Percentiles rank a stretch among this genome's conserved stretches.
These are phyloP conservation scores for Xylaria digitata DNA, from an alignment of 2,329 filamentous ascomycete species.

Conservation along the genomic window DNA sequence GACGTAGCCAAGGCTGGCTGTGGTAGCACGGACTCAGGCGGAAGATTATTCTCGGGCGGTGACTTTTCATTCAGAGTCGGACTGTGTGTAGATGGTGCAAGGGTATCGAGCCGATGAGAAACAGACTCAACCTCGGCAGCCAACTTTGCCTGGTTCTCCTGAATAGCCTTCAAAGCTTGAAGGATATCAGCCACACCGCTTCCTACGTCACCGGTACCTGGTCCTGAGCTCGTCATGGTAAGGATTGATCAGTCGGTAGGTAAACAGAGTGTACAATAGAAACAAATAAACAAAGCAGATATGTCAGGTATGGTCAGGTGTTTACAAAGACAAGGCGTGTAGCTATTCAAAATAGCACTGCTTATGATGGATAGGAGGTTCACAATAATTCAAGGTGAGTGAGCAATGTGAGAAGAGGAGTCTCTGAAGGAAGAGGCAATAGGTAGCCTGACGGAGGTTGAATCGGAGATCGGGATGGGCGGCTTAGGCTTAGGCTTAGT, in stretches of 20 bases:
- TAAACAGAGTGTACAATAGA: conserved; percentile 19
- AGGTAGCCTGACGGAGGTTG: conserved; percentile 21
- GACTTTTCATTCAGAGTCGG: conserved; percentile 38
- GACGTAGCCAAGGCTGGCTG: conserved; percentile 41
- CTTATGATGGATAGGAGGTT: conserved; percentile 9
- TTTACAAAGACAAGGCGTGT: conserved; percentile 7
- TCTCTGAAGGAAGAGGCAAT: conserved; percentile 2
- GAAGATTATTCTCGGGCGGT: conserved; percentile 32
- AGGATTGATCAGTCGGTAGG: conserved; percentile 11
- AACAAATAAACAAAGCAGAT: conserved; percentile 11
- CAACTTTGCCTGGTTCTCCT: conserved; percentile 47
- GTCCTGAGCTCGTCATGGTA: conserved; percentile 46
- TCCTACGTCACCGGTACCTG: conserved; percentile 37
- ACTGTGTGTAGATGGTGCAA: conserved; percentile 43
- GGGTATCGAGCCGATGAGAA: conserved; percentile 47
- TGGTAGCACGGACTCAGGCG: conserved; percentile 34
- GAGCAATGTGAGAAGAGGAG: neutral
- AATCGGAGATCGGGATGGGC: conserved; percentile 15
- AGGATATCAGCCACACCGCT: conserved; percentile 46
- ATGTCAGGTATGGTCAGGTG: conserved; percentile 2
- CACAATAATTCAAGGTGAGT: conserved; percentile 11
- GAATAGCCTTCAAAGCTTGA: conserved; percentile 46
- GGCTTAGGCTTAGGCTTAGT: conserved; percentile 16
- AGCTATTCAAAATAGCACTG: neutral
- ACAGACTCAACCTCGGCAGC: conserved; percentile 46